Evolutionary conservation across 148 eudicot genomes (phyloP), one percentile per base, ranked within the genome.

Genomic region (Beta vulgaris): DNA sequence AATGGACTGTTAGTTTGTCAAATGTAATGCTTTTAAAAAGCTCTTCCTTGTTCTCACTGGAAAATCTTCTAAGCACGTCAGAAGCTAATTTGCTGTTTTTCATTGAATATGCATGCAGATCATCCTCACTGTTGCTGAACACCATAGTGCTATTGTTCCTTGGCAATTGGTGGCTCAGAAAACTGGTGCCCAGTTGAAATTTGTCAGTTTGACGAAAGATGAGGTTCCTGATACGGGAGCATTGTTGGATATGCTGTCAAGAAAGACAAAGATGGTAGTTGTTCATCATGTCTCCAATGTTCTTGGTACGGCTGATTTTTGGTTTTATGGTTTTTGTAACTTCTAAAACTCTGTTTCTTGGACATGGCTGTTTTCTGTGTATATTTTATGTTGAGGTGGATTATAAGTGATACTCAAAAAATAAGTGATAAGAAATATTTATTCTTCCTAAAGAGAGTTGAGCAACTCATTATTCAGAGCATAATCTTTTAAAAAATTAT

Each of bases 141-240:
- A 93, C 86, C 98, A 93, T 72, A 93, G 98, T 78, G 89, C 90
- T 70, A 88, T 91, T 81, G 98, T 93, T 79, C 98, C 98, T 53
- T 91, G 97, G 98, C 98, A 93, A 89, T 6, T 91, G 72, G 86
- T 88, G 29, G 87, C 91, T 75, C 85, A 91, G 77, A 91, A 88
- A 84, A 91, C 98, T 71, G 97, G 98, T 73, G 97, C 97, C 14
- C 58, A 75, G 51, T 82, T 93, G 60, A 87, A 87, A 76, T 91
- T 79, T 86, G 96, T 87, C 46, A 82, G 77, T 78, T 80, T 93
- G 79, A 86, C 88, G 36, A 82, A 80, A 49, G 90, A 87, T 61
- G 98, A 93, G 79, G 91, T 82, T 87, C 98, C 98, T 58, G 96
- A 93, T 83, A 76, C 81, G 15, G 80, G 61, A 66, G 79, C 79